phyloP scores from a whole-genome alignment of 805 yeast species.

The Metschnikowia gelsemii region DNA sequence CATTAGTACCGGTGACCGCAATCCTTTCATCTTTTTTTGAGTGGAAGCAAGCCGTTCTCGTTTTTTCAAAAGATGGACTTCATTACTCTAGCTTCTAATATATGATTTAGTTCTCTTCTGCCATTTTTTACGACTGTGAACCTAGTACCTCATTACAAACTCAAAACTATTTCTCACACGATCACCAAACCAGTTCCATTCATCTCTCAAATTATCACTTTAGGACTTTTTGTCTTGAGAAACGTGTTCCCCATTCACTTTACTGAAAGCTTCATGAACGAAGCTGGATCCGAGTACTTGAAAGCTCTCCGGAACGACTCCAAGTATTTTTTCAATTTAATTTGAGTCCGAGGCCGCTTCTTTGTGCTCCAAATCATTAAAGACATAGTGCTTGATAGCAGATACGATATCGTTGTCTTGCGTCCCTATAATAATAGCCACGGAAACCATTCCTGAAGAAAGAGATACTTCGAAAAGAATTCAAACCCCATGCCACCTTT shows the following conservation, averaged over 20 bases:
- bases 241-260: conserved; percentile 32
- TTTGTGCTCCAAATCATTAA: conserved; percentile 35
- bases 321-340: conserved; percentile 32
- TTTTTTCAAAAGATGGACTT: conserved; percentile 58
- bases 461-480: conserved; percentile 35
- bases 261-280: conserved; percentile 36
- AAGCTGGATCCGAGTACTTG: conserved; percentile 28
- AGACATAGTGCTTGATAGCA: conserved; percentile 33
- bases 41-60: conserved; percentile 47
- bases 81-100: conserved; percentile 25
- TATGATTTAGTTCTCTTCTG: conserved; percentile 25
- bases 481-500: conserved; percentile 37
- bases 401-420: conserved; percentile 31
- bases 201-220: conserved; percentile 26
- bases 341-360: conserved; percentile 30
- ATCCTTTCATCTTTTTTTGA: conserved; percentile 39
- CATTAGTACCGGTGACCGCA: conserved; percentile 62
- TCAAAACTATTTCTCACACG: conserved; percentile 29
- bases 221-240: conserved; percentile 27
- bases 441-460: conserved; percentile 30
- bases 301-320: conserved; percentile 36
- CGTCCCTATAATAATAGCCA: conserved; percentile 29
- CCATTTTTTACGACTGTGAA: conserved; percentile 26
- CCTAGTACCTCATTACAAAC: conserved; percentile 25
- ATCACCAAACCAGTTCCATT: conserved; percentile 35